Percentiles rank a stretch among this genome's conserved stretches.
Conservation (phyloP, 192 early-diverging fungal genomes). For the Backusella liffmaniae region DNA sequence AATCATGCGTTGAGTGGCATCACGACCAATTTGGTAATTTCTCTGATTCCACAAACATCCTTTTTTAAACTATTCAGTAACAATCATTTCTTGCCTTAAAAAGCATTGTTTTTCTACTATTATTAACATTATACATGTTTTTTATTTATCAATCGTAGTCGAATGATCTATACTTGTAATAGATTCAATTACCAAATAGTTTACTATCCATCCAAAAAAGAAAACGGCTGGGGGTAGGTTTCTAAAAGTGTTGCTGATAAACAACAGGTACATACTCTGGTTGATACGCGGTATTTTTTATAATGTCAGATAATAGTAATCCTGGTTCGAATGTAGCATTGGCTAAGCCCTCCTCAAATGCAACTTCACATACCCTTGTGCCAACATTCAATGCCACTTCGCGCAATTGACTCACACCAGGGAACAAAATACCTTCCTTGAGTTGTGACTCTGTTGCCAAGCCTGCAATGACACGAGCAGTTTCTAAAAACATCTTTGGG, state of each 20-base stretch:
- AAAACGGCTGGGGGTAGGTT: not conserved
- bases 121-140: not conserved
- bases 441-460: conserved; percentile 70
- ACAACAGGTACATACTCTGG: conserved; percentile 41
- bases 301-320: conserved; percentile 27
- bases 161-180: not conserved
- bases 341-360: conserved; percentile 40
- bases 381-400: conserved; percentile 80
- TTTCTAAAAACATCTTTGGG: conserved; percentile 79
- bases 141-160: not conserved
- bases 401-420: conserved; percentile 82
- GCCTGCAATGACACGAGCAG: conserved; percentile 74
- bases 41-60: not conserved
- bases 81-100: not conserved
- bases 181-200: not conserved
- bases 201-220: not conserved
- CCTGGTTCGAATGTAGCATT: conserved; percentile 31
- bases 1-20: not conserved
- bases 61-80: not conserved
- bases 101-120: not conserved
- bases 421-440: conserved; percentile 74
- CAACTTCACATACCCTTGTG: conserved; percentile 68
- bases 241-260: not conserved
- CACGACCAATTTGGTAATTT: not conserved
- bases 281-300: conserved; percentile 43